Evolutionary conservation across 495 filamentous ascomycete species (phyloP), one percentile per base, ranked within the genome.

Genomic region (Lasiosphaeria ovina): DNA sequence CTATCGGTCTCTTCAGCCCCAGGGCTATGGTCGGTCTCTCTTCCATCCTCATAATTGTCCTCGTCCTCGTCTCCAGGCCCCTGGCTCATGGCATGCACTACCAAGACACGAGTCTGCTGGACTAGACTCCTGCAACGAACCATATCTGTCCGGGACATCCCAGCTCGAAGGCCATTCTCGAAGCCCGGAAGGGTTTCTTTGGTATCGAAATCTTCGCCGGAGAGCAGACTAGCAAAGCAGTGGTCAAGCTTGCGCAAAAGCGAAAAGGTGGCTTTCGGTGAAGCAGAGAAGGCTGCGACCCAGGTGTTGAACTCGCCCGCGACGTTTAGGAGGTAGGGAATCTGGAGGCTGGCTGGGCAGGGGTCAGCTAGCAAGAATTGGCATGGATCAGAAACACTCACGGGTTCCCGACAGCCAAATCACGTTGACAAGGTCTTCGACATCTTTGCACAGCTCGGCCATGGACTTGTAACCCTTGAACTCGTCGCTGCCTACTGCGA

Each of bases 341-440:
- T 85, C 76, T 96, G 90, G n/a, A 96, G 78, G 44, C 82, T 84
- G 36, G 92, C 90, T 93, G 65, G 17, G 24, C 24, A 24, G 36
- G 5, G 33, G 33, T 16, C 42, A 0, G 40, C 57, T 32, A 64
- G 51, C 35, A 34, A 8, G 2, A 5, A 9, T 14, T 12, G 7
- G 12, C n/a, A 35, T 3, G 34, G 3, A 52, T 0, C 17, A 40
- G 31, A 12, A 12, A 35, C 35, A 66, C 90, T 62, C 79, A 94
- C 91, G 90, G 9, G 91, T 94, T 3, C 89, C 89, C 47, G 83
- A 88, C 32, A 88, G 77, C 92, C 92, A 97, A 7, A 96, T 72
- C 10, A 93, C 82, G 74, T 93, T 87, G 14, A 93, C 74, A 14
- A 93, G 61, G 6, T 73, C 76, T 45, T 91, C 87, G 1, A 96